phyloP scores from a whole-genome alignment of 257 asterid species.

The Agastache rugosa region DNA sequence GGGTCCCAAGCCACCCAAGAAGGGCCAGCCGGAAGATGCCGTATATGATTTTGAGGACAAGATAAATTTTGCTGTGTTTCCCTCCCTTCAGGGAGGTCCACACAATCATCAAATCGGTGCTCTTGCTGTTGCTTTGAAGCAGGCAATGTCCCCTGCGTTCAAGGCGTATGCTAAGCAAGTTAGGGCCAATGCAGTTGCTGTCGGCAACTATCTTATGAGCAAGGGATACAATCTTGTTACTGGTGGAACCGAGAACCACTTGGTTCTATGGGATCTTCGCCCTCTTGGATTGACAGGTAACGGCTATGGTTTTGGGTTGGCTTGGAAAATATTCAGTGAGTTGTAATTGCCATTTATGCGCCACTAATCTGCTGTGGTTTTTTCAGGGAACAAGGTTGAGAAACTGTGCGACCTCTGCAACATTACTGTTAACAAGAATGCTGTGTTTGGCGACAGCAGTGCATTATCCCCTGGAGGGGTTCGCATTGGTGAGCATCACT shows the following conservation, averaged over 20 bases:
- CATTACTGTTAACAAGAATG: slow-evolving; percentile 97
- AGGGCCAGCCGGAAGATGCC: slow-evolving; percentile 86
- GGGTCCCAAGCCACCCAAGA: slow-evolving; percentile 81
- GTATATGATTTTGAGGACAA: slow-evolving; percentile 94
- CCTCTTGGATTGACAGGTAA: slow-evolving; percentile 97
- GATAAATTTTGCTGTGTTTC: slow-evolving; percentile 93
- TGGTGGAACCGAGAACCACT: slow-evolving; percentile 95
- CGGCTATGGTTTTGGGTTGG: not conserved
- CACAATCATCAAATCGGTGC: slow-evolving; percentile 99
- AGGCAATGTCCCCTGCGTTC: slow-evolving; percentile 79
- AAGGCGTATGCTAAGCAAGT: slow-evolving; percentile 95
- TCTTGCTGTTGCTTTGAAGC: slow-evolving; percentile 94
- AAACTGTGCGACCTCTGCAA: slow-evolving; percentile 91
- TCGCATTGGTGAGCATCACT: slow-evolving; percentile 77
- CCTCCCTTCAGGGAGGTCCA: slow-evolving; percentile 97
- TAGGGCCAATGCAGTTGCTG: slow-evolving; percentile 90
- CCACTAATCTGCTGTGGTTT: slow-evolving; percentile 8
- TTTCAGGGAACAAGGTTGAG: slow-evolving; percentile 93
- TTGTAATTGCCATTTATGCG: not conserved
- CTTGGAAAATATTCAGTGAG: not conserved
- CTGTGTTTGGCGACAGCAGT: slow-evolving; percentile 99
- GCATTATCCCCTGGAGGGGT: slow-evolving; percentile 99
- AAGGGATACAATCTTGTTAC: slow-evolving; percentile 89
- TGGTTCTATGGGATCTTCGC: slow-evolving; percentile 98
- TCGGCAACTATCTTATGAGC: slow-evolving; percentile 82